Conservation (phyloP, 75 land plant species). For the Picea sitchensis region DNA sequence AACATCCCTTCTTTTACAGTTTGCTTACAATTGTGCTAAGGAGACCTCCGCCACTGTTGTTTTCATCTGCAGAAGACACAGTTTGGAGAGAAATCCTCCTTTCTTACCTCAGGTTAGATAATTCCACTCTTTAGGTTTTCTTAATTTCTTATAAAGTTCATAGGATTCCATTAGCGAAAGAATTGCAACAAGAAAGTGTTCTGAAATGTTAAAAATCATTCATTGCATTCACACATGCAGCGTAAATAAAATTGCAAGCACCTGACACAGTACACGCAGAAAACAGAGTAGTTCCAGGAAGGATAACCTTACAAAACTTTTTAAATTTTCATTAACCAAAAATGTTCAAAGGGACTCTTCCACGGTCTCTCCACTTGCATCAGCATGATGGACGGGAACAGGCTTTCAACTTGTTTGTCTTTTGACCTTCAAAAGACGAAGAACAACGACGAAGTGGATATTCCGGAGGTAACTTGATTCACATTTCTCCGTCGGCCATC, state of each 20-base stretch:
- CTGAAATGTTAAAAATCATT: too few relatives aligned
- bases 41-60: conserved; percentile 29
- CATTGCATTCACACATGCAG: too few relatives aligned
- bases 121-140: not conserved
- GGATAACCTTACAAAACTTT: not conserved
- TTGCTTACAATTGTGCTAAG: conserved; percentile 52
- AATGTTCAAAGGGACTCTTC: conserved; percentile 2
- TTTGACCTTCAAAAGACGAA: too few relatives aligned
- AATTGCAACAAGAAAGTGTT: not conserved
- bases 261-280: not conserved
- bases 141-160: not conserved
- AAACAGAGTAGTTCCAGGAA: not conserved
- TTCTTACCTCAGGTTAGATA: conserved; percentile 59
- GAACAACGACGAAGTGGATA: too few relatives aligned
- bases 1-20: conserved; percentile 83
- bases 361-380: not conserved
- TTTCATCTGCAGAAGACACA: conserved; percentile 70
- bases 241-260: too few relatives aligned
- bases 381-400: too few relatives aligned
- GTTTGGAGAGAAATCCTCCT: conserved; percentile 63
- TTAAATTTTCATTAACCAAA: not conserved
- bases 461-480: too few relatives aligned
- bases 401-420: too few relatives aligned
- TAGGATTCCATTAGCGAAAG: not conserved
- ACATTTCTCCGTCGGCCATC: too few relatives aligned